These are phyloP conservation scores for Xerocomellus intermedius DNA, from an alignment of 768 basidiomycete genomes.

Conservation along the genomic window DNA sequence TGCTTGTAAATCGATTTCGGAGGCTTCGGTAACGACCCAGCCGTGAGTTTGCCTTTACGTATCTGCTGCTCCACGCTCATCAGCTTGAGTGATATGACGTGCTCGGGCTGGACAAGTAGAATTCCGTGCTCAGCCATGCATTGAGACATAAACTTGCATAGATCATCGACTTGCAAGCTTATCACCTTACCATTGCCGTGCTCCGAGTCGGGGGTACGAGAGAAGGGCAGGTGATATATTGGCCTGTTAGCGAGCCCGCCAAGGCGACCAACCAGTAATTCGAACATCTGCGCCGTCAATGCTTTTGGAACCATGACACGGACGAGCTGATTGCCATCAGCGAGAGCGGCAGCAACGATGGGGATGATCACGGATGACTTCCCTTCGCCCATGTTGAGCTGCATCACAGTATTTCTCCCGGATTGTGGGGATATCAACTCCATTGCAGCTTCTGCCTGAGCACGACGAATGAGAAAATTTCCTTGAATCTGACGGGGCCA, in stretches of 20 bases:
- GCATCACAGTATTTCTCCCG: conserved; percentile 36
- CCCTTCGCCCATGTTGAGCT: conserved; percentile 58
- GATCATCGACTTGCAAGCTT: conserved; percentile 8
- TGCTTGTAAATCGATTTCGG: not conserved
- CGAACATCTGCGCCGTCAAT: conserved; percentile 43
- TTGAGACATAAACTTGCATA: conserved; percentile 32
- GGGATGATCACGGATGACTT: conserved; percentile 48
- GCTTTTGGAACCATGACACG: conserved; percentile 48
- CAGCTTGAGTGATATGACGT: conserved; percentile 47
- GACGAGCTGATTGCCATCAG: conserved; percentile 40
- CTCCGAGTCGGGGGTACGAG: conserved; percentile 32
- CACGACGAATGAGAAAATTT: not conserved
- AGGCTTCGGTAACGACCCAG: conserved; percentile 16
- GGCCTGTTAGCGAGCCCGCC: conserved; percentile 44
- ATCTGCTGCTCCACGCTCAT: conserved; percentile 38
- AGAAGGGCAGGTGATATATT: conserved; percentile 47
- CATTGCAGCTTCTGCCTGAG: conserved; percentile 29
- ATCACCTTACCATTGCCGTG: not conserved
- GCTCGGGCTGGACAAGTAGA: conserved; percentile 48
- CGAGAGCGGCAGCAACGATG: conserved; percentile 37
- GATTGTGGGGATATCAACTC: conserved; percentile 44
- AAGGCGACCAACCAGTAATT: conserved; percentile 39
- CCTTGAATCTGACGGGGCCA: not conserved
- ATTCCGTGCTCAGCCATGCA: conserved; percentile 40
- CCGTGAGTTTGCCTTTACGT: not conserved